Conservation (phyloP, 331 rosid species). For the Ulmus americana region DNA sequence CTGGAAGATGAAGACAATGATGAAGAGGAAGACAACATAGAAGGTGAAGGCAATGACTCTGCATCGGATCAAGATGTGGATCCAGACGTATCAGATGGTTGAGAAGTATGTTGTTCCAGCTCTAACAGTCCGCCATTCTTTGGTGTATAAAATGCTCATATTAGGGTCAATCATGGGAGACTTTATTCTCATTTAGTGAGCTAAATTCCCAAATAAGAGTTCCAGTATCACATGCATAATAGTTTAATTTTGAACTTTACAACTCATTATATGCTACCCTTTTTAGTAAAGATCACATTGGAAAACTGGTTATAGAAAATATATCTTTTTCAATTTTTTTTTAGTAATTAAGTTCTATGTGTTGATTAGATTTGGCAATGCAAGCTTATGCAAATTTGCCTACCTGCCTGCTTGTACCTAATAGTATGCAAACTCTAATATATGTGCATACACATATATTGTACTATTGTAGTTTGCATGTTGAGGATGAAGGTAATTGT, state of each 20-base stretch:
- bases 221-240: not conserved
- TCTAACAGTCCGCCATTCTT: constrained; percentile 41
- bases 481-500: too few species aligned
- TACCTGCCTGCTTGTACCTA: too few species aligned
- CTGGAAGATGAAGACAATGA: constrained; percentile 25
- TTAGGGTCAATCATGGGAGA: constrained; percentile 34
- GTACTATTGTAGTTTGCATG: too few species aligned
- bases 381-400: too few species aligned
- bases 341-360: not conserved
- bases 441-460: too few species aligned
- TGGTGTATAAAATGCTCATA: constrained; percentile 30
- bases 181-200: constrained; percentile 27
- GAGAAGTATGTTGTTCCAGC: constrained; percentile 30
- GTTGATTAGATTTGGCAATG: not conserved
- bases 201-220: constrained; percentile 33
- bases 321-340: not conserved
- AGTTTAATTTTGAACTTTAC: not conserved
- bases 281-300: not conserved
- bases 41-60: constrained; percentile 32
- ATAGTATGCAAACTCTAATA: too few species aligned
- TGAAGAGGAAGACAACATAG: constrained; percentile 34
- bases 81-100: constrained; percentile 32
- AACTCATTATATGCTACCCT: not conserved
- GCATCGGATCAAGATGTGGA: constrained; percentile 46
- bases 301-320: not conserved